These are phyloP conservation scores for Porphyrellus cyaneotinctus DNA, from an alignment of 768 basidiomycete species.

Conservation along the genomic window DNA sequence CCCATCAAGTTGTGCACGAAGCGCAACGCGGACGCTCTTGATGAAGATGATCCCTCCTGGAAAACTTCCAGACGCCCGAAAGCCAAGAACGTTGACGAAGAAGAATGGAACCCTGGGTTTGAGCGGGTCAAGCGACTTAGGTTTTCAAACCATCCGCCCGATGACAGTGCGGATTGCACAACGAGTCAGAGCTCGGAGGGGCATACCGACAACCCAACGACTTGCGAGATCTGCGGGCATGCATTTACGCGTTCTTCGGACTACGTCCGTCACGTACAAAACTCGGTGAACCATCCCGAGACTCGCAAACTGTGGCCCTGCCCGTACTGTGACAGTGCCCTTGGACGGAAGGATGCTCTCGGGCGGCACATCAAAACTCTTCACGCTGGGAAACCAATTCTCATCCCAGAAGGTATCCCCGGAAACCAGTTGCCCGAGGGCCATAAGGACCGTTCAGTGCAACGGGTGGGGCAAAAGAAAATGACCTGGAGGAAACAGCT, in stretches of 20 bases:
- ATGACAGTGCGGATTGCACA: background rate
- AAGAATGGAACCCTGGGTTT: slow-evolving; percentile 17
- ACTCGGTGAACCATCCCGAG: slow-evolving; percentile 20
- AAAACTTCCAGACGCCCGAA: slow-evolving; percentile 11
- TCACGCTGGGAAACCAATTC: slow-evolving; percentile 4
- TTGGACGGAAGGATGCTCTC: slow-evolving; percentile 29
- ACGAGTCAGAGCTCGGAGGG: background rate
- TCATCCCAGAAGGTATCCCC: background rate
- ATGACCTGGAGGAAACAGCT: background rate
- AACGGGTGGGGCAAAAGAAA: slow-evolving; percentile 8
- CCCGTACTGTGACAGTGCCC: slow-evolving; percentile 11
- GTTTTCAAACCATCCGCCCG: background rate
- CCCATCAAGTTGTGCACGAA: slow-evolving; percentile 6
- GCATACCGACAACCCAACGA: background rate
- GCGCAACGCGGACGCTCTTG: slow-evolving; percentile 3
- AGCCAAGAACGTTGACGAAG: slow-evolving; percentile 17
- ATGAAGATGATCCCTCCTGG: background rate
- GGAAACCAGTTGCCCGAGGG: background rate
- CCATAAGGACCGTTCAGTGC: background rate
- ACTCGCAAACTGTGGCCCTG: slow-evolving; percentile 28
- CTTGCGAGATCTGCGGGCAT: slow-evolving; percentile 14
- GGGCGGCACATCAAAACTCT: slow-evolving; percentile 19
- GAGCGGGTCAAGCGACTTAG: slow-evolving; percentile 6
- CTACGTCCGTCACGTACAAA: slow-evolving; percentile 19
- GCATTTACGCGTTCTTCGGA: slow-evolving; percentile 22